Percentiles rank a stretch among this genome's conserved stretches.
Evolutionary conservation across 2,329 filamentous ascomycete species (phyloP).

Genomic region (Dothiorella sarmentorum): DNA sequence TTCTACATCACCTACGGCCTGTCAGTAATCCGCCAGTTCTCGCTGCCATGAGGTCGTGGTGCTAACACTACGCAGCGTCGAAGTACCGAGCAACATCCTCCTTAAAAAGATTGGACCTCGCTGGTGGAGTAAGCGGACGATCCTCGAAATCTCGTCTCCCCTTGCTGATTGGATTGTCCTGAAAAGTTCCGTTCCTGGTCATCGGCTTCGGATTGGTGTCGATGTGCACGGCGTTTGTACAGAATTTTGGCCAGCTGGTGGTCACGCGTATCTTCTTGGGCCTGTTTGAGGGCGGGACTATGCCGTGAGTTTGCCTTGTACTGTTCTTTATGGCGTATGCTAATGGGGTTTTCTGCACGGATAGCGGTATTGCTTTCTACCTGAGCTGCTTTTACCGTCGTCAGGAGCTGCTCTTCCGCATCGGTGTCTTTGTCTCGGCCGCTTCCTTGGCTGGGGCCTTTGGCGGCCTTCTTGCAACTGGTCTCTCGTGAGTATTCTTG

Average conservation of each 20-base stretch:
- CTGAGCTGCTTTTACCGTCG: conserved; percentile 57
- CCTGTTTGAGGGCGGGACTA: conserved; percentile 56
- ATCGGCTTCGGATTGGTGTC: conserved; percentile 55
- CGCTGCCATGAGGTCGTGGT: conserved; percentile 32
- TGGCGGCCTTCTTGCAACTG: conserved; percentile 55
- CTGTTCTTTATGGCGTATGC: too few species aligned
- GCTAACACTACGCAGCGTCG: conserved; percentile 32
- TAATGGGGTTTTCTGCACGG: neutral
- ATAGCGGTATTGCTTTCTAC: conserved; percentile 53
- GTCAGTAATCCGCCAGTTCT: conserved; percentile 23
- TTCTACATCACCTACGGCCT: conserved; percentile 58
- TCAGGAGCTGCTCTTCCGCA: conserved; percentile 53
- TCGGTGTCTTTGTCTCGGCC: conserved; percentile 56
- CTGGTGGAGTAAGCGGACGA: conserved; percentile 34
- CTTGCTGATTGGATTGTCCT: neutral
- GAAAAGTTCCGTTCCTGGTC: conserved; percentile 50
- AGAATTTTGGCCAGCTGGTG: conserved; percentile 46
- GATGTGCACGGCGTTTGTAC: conserved; percentile 53
- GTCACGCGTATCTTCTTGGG: conserved; percentile 50
- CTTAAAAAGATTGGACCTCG: conserved; percentile 54
- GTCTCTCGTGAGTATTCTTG: conserved; percentile 38
- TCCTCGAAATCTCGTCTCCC: too few species aligned
- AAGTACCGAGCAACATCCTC: conserved; percentile 55
- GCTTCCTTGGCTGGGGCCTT: conserved; percentile 57
- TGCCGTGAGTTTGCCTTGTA: conserved; percentile 41